A percentile compares a stretch with the other conserved stretches of the same genome.
phyloP scores from a whole-genome alignment of 2,329 filamentous ascomycete species.

The Colletotrichum tamarilloi region DNA sequence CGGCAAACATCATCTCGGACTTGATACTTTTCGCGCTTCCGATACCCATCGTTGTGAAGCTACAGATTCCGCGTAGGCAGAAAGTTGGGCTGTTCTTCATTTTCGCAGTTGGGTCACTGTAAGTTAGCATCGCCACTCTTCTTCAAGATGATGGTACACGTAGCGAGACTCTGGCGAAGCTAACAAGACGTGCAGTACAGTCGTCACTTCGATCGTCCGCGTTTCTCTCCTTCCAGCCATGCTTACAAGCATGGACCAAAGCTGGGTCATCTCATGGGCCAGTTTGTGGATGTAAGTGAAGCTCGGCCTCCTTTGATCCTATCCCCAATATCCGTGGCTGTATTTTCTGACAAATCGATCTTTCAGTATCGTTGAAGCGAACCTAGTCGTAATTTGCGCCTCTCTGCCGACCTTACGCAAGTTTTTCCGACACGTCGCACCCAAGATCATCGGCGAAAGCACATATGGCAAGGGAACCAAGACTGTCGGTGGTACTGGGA shows the following conservation, averaged over 20 bases:
- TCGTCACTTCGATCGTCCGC: constrained; percentile 47
- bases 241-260: constrained; percentile 40
- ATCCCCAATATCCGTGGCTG: background rate
- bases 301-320: background rate
- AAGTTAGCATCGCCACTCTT: constrained; percentile 36
- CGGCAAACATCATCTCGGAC: constrained; percentile 59
- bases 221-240: constrained; percentile 42
- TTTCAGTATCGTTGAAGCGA: constrained; percentile 47
- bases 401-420: constrained; percentile 49
- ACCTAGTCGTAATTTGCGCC: constrained; percentile 50
- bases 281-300: constrained; percentile 44
- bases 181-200: constrained; percentile 40
- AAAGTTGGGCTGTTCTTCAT: constrained; percentile 56
- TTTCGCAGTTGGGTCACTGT: constrained; percentile 53
- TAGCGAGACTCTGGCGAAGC: background rate
- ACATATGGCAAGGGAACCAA: constrained; percentile 2
- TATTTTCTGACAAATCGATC: background rate
- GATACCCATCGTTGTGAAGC: constrained; percentile 55
- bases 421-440: constrained; percentile 47
- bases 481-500: background rate
- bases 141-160: too few species aligned
- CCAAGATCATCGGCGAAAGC: constrained; percentile 34
- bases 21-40: constrained; percentile 58
- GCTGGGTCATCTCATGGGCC: constrained; percentile 44
- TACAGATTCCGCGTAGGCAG: constrained; percentile 57